Percentiles rank a stretch among this genome's conserved stretches.
These are phyloP conservation scores for Inosperma sp. DNA, from an alignment of 768 basidiomycete genomes.

Conservation along the genomic window DNA sequence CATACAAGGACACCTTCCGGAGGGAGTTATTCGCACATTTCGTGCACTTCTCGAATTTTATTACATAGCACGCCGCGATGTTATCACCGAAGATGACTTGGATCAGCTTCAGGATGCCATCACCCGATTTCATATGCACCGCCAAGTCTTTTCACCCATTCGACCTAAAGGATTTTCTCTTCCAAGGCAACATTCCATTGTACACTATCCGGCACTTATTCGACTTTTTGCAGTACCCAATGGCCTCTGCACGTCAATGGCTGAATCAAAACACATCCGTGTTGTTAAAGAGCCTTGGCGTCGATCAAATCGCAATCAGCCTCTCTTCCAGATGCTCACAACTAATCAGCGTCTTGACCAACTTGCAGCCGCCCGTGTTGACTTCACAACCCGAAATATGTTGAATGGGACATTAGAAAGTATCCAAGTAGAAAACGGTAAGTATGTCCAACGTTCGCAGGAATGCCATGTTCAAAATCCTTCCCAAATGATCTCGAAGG, in stretches of 20 bases:
- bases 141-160: slow-evolving; percentile 21
- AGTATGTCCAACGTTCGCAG: too few species aligned
- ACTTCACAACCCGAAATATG: slow-evolving; percentile 12
- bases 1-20: slow-evolving; percentile 19
- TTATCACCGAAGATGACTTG: slow-evolving; percentile 14
- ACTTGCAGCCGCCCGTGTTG: too few species aligned
- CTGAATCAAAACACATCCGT: too few species aligned
- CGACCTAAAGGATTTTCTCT: slow-evolving; percentile 11
- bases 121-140: slow-evolving; percentile 25
- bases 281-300: slow-evolving; percentile 34
- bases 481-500: too few species aligned
- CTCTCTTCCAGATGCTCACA: slow-evolving; percentile 31
- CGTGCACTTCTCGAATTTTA: too few species aligned
- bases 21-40: too few species aligned
- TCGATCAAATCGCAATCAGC: slow-evolving; percentile 24
- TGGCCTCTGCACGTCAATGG: slow-evolving; percentile 28
- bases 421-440: too few species aligned
- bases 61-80: slow-evolving; percentile 17
- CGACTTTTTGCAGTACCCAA: slow-evolving; percentile 23
- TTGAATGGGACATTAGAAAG: neutral
- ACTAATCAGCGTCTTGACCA: too few species aligned
- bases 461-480: too few species aligned
- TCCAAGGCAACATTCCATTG: slow-evolving; percentile 22
- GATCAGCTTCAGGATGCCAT: slow-evolving; percentile 17
- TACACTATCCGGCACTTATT: slow-evolving; percentile 18